These are phyloP conservation scores for Didymellaceae sp. DNA, from an alignment of 2,329 filamentous ascomycete species.

Conservation along the genomic window DNA sequence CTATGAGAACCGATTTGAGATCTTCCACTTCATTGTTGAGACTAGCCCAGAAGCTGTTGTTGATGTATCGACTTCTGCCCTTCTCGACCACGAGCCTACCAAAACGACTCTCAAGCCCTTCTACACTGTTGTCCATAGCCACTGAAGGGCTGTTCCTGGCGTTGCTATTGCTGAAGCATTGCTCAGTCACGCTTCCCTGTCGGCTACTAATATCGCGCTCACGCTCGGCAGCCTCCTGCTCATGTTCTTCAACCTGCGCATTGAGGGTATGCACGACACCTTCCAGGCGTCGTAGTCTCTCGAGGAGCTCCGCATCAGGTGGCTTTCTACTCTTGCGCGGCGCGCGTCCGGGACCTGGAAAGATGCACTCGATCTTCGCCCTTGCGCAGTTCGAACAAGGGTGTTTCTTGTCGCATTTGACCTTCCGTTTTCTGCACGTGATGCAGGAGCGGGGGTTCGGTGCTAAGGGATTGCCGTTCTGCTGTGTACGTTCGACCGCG, in stretches of 20 bases:
- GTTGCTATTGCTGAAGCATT: constrained; percentile 3
- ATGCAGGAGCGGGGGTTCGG: constrained; percentile 44
- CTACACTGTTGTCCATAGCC: constrained; percentile 40
- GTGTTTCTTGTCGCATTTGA: constrained; percentile 79
- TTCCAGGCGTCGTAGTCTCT: constrained; percentile 74
- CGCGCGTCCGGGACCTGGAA: constrained; percentile 75
- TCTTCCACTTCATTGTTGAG: constrained; percentile 77
- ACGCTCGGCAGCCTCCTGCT: constrained; percentile 41
- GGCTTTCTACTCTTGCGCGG: constrained; percentile 72
- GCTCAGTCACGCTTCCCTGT: constrained; percentile 19
- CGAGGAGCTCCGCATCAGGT: constrained; percentile 73
- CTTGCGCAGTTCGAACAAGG: constrained; percentile 77
- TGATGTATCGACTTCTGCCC: constrained; percentile 74
- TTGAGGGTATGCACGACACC: constrained; percentile 72
- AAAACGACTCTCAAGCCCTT: constrained; percentile 61
- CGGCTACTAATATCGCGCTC: constrained; percentile 22
- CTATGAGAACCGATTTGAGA: constrained; percentile 67
- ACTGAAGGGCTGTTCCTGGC: constrained; percentile 23
- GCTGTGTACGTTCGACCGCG: constrained; percentile 27
- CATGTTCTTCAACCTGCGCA: constrained; percentile 46
- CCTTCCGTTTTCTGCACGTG: constrained; percentile 61
- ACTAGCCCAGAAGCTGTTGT: constrained; percentile 77
- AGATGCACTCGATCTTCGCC: constrained; percentile 74
- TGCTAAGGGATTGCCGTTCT: constrained; percentile 22
- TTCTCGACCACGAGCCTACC: constrained; percentile 75